Conservation (phyloP, 306 rosid species). For the Vachellia collinsii region DNA sequence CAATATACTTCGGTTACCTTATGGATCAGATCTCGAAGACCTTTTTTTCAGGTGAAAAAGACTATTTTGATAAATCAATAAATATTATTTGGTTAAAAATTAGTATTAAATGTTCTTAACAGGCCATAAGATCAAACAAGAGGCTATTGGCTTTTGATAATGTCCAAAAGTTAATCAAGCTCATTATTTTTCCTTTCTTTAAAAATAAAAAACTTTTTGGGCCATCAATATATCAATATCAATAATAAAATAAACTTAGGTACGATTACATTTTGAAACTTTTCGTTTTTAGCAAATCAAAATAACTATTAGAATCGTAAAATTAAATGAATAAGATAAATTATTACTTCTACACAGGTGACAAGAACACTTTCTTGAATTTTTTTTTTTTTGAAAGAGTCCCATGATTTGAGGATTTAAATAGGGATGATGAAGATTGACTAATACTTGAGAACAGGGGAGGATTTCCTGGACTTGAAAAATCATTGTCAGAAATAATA, state of each 20-base stretch:
- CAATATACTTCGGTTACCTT: no score
- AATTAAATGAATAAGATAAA: background rate
- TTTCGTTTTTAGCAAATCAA: background rate
- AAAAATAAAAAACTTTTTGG: background rate
- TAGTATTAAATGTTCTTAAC: no score
- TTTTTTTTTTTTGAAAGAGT: no score
- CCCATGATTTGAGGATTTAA: background rate
- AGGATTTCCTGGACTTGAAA: background rate
- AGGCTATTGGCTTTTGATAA: background rate
- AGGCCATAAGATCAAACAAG: background rate
- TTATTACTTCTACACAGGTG: background rate
- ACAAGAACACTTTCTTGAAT: background rate
- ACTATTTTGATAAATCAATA: background rate
- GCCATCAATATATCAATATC: background rate
- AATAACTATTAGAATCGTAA: background rate
- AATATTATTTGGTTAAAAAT: background rate
- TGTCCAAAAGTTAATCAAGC: background rate
- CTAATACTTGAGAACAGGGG: background rate
- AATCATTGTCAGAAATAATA: background rate
- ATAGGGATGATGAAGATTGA: background rate
- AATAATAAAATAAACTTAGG: background rate
- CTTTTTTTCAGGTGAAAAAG: background rate
- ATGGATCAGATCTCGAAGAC: background rate
- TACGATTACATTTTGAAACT: background rate
- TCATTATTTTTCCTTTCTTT: background rate